Evolutionary conservation across 1,284 basidiomycete species (phyloP), one percentile per base, ranked within the genome.

Genomic region (Wolfiporia cocos): DNA sequence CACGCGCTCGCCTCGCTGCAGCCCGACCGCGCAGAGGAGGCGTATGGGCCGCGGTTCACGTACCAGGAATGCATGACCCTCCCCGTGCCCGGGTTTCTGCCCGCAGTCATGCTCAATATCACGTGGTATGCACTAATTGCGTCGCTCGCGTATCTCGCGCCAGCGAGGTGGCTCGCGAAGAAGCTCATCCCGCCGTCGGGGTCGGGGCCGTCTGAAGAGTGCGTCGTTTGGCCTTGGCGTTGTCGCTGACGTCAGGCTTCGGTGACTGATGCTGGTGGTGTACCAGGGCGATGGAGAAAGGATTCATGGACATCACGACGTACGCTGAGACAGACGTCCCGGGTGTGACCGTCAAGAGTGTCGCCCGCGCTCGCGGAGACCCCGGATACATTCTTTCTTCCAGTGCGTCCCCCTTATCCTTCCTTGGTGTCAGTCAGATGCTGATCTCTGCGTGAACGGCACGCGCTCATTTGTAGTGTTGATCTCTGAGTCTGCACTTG

Each of bases 321-420:
- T 62, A 85, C 35, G 54, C 65, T 3, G 57, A 66, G 14, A 62
- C 70, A 5, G 56, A 67, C 3, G 57, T 64, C 2, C 69, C 70
- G 4, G 65, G 71, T 15, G 64, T 76, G n/a, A 67, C 73, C 37
- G 74, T 84, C 22, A 79, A 83, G 49, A 79, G 72, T 1, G 71
- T 74, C 26, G 63, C 81, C 39, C 67, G 61, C 38, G 82, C 77
- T 1, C 68, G 77, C 33, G 87, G 87, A n/a, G 88, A 92, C 56
- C 86, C 88, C 3, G 88, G 90, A 2, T 92, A 92, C 61, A 59
- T 74, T 14, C 63, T 81, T 28, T 83, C 87, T 1, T 69, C 83
- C 4, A 63, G 83, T 85, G 52, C 38, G 73, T 60, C n/a, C 21
- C 22, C 21, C 21, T 24, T 15, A 21, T 17, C 26, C 37, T 38